A percentile compares a stretch with the other conserved stretches of the same genome.
phyloP scores from a whole-genome alignment of 1,284 basidiomycete genomes.

The Peniophora sp. region DNA sequence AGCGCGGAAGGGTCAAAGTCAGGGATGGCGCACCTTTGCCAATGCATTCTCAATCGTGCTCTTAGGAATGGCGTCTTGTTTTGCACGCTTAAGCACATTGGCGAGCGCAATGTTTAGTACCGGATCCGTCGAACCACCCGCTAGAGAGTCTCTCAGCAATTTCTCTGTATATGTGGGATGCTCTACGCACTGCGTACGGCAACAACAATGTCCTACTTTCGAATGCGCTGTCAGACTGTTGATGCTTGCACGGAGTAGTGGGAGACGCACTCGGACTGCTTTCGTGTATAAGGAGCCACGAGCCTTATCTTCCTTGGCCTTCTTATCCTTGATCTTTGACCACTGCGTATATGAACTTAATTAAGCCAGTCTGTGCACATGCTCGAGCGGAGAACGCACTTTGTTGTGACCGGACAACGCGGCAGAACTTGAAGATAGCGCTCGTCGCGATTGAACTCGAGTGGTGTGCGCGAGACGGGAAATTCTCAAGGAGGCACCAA shows the following conservation, averaged over 20 bases:
- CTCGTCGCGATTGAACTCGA: conserved; percentile 4
- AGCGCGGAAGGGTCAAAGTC: conserved; percentile 2
- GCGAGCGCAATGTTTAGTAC: conserved; percentile 57
- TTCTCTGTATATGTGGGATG: background rate
- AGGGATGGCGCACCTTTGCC: conserved; percentile 40
- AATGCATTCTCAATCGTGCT: conserved; percentile 71
- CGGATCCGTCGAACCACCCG: conserved; percentile 61
- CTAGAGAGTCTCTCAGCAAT: conserved; percentile 22
- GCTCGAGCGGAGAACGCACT: conserved; percentile 23
- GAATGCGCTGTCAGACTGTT: background rate
- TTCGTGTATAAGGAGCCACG: conserved; percentile 55
- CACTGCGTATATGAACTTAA: conserved; percentile 37
- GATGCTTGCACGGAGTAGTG: background rate
- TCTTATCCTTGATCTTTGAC: conserved; percentile 84
- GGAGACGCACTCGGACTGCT: conserved; percentile 46
- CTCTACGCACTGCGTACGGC: conserved; percentile 57
- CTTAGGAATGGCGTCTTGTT: conserved; percentile 65
- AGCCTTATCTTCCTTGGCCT: conserved; percentile 65
- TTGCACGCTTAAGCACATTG: conserved; percentile 52
- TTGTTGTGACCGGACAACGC: conserved; percentile 60
- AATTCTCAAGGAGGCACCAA: too few relatives aligned
- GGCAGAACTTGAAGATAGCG: conserved; percentile 28
- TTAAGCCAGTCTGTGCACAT: too few relatives aligned
- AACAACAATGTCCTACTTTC: conserved; percentile 56
- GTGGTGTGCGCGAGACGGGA: too few relatives aligned